These are phyloP conservation scores for Fusarium sp. DNA, from an alignment of 2,329 filamentous ascomycete genomes.

Conservation along the genomic window DNA sequence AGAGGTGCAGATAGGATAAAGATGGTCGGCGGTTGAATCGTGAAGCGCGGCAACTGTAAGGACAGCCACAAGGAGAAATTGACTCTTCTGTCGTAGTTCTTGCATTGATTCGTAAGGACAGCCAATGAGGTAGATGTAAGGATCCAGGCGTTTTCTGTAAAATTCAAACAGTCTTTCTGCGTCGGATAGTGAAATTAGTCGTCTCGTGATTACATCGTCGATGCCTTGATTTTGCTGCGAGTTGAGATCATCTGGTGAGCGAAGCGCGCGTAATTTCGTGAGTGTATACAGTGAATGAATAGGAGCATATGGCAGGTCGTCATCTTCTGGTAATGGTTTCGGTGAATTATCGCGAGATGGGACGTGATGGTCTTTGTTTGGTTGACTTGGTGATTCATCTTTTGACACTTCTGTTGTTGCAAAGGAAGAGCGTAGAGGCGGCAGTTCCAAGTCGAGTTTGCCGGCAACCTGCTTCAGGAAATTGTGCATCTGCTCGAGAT, in stretches of 20 bases:
- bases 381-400: constrained; percentile 29
- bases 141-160: constrained; percentile 62
- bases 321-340: constrained; percentile 48
- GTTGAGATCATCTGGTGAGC: constrained; percentile 48
- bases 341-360: constrained; percentile 43
- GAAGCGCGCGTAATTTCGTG: constrained; percentile 51
- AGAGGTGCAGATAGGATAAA: constrained; percentile 64
- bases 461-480: constrained; percentile 40
- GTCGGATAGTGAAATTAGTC: constrained; percentile 58
- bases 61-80: constrained; percentile 67
- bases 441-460: constrained; percentile 41
- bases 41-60: constrained; percentile 70
- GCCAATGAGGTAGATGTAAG: constrained; percentile 64
- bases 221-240: constrained; percentile 36
- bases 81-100: constrained; percentile 64
- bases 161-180: constrained; percentile 63
- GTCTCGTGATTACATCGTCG: constrained; percentile 53
- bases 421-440: constrained; percentile 29
- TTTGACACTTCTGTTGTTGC: constrained; percentile 37
- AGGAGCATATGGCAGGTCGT: constrained; percentile 52
- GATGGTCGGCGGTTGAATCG: constrained; percentile 63
- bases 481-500: constrained; percentile 43
- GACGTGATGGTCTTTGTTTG: constrained; percentile 2
- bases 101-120: constrained; percentile 62
- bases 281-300: constrained; percentile 55